These are phyloP conservation scores for Viola pubescens DNA, from an alignment of 441 rosid genomes.

Conservation along the genomic window DNA sequence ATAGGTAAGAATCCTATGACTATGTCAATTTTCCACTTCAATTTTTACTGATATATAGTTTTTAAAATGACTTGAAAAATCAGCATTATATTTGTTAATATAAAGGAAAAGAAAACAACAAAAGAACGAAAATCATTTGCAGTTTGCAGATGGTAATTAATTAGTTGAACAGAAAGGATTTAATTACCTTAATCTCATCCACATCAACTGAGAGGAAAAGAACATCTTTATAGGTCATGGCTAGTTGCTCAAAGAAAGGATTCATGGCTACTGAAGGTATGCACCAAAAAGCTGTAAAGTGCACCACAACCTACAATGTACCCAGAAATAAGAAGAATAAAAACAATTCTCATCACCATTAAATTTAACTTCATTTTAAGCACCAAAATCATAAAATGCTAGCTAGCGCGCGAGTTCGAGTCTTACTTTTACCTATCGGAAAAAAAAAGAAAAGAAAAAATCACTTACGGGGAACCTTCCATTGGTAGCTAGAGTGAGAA, in stretches of 20 bases:
- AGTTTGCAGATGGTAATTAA: background rate
- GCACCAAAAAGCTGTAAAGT: conserved; percentile 54
- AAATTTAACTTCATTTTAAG: too few relatives aligned
- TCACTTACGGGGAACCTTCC: conserved; percentile 33
- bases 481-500: conserved; percentile 25
- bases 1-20: too few relatives aligned
- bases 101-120: background rate
- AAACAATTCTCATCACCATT: background rate
- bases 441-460: background rate
- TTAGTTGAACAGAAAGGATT: background rate
- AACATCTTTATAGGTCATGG: conserved; percentile 25
- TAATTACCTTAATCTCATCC: conserved; percentile 42
- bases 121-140: background rate
- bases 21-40: too few relatives aligned
- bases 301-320: conserved; percentile 35
- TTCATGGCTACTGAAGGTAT: conserved; percentile 51
- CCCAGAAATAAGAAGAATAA: background rate
- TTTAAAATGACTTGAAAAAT: too few relatives aligned
- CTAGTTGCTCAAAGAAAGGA: conserved; percentile 34
- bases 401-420: too few relatives aligned
- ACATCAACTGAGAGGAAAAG: conserved; percentile 46
- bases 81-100: too few relatives aligned
- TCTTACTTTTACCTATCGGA: too few relatives aligned
- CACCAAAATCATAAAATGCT: too few relatives aligned
- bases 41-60: too few relatives aligned